Percentiles rank a stretch among this genome's conserved stretches.
phyloP scores from a whole-genome alignment of 1,284 basidiomycete genomes.

The Cryptococcus neoformans region DNA sequence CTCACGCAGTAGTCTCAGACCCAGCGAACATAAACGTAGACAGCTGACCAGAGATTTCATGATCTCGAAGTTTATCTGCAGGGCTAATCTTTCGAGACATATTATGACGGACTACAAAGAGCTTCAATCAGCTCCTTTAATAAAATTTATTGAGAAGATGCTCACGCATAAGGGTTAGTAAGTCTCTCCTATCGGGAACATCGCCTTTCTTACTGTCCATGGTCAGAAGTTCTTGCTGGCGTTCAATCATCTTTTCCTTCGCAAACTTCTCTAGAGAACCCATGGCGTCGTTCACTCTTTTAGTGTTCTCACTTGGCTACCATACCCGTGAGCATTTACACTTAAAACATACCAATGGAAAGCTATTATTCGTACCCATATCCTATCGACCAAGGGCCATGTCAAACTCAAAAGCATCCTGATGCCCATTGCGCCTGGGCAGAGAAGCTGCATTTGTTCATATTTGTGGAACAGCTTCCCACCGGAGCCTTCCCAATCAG shows the following conservation, averaged over 20 bases:
- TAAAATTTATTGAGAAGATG: neutral
- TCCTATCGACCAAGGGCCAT: conserved; percentile 18
- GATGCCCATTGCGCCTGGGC: conserved; percentile 8
- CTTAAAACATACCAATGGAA: neutral
- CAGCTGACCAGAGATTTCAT: conserved; percentile 28
- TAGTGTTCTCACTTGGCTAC: conserved; percentile 24
- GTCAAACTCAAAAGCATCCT: conserved; percentile 13
- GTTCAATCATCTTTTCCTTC: conserved; percentile 13
- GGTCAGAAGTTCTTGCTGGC: conserved; percentile 15
- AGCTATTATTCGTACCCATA: conserved; percentile 14
- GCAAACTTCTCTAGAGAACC: conserved; percentile 20
- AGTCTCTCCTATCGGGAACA: conserved; percentile 13
- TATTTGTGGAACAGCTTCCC: conserved; percentile 20
- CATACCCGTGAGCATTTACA: neutral
- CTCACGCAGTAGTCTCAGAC: conserved; percentile 21
- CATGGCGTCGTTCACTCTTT: conserved; percentile 19
- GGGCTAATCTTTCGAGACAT: conserved; percentile 13
- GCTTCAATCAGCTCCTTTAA: neutral
- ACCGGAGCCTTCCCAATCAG: conserved; percentile 17
- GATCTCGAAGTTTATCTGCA: conserved; percentile 20
- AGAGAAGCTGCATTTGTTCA: conserved; percentile 23
- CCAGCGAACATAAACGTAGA: conserved; percentile 34
- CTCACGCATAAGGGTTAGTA: conserved; percentile 28
- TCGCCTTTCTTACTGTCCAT: conserved; percentile 13
- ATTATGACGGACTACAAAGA: conserved; percentile 19